A percentile compares a stretch with the other conserved stretches of the same genome.
phyloP scores from a whole-genome alignment of 2,329 filamentous ascomycete genomes.

The Metarhizium rileyi region DNA sequence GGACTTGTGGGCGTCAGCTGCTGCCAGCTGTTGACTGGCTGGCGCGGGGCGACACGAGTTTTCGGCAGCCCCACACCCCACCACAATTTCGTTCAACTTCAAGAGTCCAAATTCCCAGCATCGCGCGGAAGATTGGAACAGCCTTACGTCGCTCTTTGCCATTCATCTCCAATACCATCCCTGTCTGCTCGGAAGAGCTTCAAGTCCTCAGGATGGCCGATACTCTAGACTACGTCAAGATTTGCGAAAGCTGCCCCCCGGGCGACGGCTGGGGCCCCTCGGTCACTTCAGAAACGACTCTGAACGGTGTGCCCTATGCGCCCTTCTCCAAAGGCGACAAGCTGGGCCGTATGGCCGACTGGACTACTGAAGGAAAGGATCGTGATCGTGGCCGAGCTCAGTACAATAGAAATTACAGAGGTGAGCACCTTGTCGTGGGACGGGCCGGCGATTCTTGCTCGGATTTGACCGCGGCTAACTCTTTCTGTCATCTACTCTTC shows the following conservation, averaged over 20 bases:
- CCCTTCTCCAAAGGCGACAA: conserved; percentile 99
- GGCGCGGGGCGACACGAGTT: conserved; percentile 19
- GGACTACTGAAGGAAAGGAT: conserved; percentile 87
- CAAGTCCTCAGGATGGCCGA: conserved; percentile 33
- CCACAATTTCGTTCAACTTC: conserved; percentile 29
- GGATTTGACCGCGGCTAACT: neutral
- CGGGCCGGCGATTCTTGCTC: neutral
- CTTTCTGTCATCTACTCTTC: neutral
- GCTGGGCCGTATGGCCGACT: conserved; percentile 97
- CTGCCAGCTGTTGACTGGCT: neutral
- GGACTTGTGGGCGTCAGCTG: conserved; percentile 2
- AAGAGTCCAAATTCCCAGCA: conserved; percentile 24
- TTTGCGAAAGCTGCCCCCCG: conserved; percentile 62
- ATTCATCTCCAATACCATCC: neutral
- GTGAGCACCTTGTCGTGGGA: conserved; percentile 35
- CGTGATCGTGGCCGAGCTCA: conserved; percentile 69
- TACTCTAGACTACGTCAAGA: conserved; percentile 48
- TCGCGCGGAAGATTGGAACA: conserved; percentile 11
- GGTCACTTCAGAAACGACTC: conserved; percentile 72
- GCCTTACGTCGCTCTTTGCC: neutral
- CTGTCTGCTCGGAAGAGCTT: neutral
- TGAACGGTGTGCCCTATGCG: conserved; percentile 92
- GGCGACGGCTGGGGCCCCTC: conserved; percentile 83
- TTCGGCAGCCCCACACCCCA: conserved; percentile 28
- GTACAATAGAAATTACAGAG: conserved; percentile 89